Percentiles rank a stretch among this genome's conserved stretches.
Conservation (phyloP, 192 early-diverging fungal species). For the Rhizoclosmatium sp. region DNA sequence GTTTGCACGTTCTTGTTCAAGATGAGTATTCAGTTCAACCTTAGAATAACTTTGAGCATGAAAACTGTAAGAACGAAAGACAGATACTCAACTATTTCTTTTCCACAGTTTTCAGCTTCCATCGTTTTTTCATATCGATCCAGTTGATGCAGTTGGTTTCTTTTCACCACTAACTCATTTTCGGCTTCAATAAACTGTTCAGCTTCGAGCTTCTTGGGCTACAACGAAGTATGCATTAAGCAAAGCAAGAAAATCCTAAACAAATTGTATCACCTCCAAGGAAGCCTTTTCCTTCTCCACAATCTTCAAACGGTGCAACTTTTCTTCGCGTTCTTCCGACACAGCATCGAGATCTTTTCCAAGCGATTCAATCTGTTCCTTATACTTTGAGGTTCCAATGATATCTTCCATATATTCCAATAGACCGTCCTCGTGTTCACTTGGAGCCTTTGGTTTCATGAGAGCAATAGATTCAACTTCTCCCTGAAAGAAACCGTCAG, state of each 20-base stretch:
- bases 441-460: slow-evolving; percentile 96
- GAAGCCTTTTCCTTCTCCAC: slow-evolving; percentile 87
- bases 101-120: slow-evolving; percentile 48
- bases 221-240: background rate
- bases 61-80: background rate
- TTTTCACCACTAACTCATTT: slow-evolving; percentile 76
- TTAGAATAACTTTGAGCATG: slow-evolving; percentile 33
- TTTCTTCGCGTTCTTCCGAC: slow-evolving; percentile 79
- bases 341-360: slow-evolving; percentile 74
- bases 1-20: slow-evolving; percentile 69
- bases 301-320: slow-evolving; percentile 84
- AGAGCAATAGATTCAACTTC: slow-evolving; percentile 98
- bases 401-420: slow-evolving; percentile 99
- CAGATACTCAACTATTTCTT: slow-evolving; percentile 16
- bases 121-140: slow-evolving; percentile 68
- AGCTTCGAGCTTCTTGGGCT: slow-evolving; percentile 81
- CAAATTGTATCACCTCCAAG: slow-evolving; percentile 66
- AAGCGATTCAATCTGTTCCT: slow-evolving; percentile 82
- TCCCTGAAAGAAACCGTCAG: slow-evolving; percentile 61
- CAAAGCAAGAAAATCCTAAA: background rate
- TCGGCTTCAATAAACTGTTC: slow-evolving; percentile 80
- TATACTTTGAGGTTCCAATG: slow-evolving; percentile 92
- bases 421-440: slow-evolving; percentile 92
- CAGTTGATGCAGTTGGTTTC: slow-evolving; percentile 80
- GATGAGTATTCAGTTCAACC: slow-evolving; percentile 58